These are phyloP conservation scores for Penicillium waksmanii DNA, from an alignment of 495 filamentous ascomycete genomes.

Conservation along the genomic window DNA sequence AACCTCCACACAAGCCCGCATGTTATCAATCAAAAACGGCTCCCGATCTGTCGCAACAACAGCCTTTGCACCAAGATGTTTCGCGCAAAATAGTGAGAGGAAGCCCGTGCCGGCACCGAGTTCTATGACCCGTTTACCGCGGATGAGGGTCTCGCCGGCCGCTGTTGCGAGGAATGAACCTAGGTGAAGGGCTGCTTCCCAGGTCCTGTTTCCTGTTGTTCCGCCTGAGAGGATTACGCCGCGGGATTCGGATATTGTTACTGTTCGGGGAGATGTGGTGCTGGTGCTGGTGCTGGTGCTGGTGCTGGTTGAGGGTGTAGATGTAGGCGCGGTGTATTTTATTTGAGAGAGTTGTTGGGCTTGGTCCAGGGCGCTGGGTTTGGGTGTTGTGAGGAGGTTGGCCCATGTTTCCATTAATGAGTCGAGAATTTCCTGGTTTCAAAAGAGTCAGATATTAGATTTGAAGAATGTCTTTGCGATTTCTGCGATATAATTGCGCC, in stretches of 20 bases:
- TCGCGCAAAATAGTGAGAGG: constrained; percentile 78
- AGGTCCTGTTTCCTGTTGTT: constrained; percentile 87
- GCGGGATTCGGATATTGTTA: constrained; percentile 64
- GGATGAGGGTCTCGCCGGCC: constrained; percentile 47
- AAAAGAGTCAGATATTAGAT: constrained; percentile 1
- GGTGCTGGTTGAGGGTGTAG: constrained; percentile 25
- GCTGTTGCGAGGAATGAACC: constrained; percentile 67
- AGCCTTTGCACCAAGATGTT: constrained; percentile 63
- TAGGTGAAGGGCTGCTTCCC: constrained; percentile 90
- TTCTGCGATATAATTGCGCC: neutral
- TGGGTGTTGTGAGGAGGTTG: constrained; percentile 57
- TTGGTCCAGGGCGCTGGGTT: constrained; percentile 61
- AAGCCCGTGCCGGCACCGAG: constrained; percentile 89
- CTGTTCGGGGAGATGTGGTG: constrained; percentile 34
- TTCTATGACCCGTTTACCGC: constrained; percentile 72
- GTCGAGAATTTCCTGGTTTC: constrained; percentile 73
- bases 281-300: constrained; percentile 24
- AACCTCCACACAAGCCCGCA: constrained; percentile 67
- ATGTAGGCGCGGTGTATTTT: constrained; percentile 62
- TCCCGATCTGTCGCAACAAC: constrained; percentile 84
- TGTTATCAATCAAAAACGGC: constrained; percentile 66
- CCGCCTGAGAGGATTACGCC: constrained; percentile 72
- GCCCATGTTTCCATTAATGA: constrained; percentile 66
- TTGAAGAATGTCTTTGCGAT: too few relatives aligned
- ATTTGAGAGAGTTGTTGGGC: constrained; percentile 79